Evolutionary conservation across 2,329 filamentous ascomycete genomes (phyloP).

Genomic region (Aspergillus versicolor): DNA sequence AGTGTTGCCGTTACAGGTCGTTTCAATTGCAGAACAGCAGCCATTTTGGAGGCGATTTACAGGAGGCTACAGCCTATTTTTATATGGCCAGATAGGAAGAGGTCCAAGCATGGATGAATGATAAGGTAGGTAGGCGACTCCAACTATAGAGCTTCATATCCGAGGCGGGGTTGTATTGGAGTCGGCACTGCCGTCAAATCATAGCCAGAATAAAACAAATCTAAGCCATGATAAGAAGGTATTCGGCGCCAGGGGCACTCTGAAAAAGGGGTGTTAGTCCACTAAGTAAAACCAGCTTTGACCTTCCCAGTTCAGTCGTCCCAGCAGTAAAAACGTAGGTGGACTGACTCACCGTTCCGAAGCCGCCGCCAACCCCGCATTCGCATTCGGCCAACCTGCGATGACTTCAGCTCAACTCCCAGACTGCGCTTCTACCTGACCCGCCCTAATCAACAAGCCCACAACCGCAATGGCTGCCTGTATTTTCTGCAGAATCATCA

Average conservation of each 20-base stretch:
- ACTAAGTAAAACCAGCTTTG: background rate
- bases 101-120: slow-evolving; percentile 1
- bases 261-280: background rate
- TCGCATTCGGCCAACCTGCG: background rate
- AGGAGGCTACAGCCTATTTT: slow-evolving; percentile 2
- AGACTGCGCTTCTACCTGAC: background rate
- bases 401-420: slow-evolving; percentile 13
- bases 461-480: slow-evolving; percentile 51
- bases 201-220: slow-evolving; percentile 4
- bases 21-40: background rate
- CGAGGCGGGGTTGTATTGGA: slow-evolving; percentile 9
- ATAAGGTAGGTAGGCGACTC: slow-evolving; percentile 15
- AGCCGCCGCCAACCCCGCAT: slow-evolving; percentile 21
- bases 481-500: slow-evolving; percentile 98
- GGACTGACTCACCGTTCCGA: slow-evolving; percentile 29
- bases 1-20: background rate
- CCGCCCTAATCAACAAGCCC: background rate
- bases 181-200: slow-evolving; percentile 19
- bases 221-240: slow-evolving; percentile 3
- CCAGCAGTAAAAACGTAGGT: background rate
- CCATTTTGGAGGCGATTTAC: slow-evolving; percentile 8
- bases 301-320: background rate
- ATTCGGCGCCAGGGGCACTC: background rate
- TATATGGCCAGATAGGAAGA: slow-evolving; percentile 1
- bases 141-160: background rate